Percentiles rank a stretch among this genome's conserved stretches.
These are phyloP conservation scores for Gracilariopsis chorda DNA, from an alignment of 23 red algal genomes.

Conservation along the genomic window DNA sequence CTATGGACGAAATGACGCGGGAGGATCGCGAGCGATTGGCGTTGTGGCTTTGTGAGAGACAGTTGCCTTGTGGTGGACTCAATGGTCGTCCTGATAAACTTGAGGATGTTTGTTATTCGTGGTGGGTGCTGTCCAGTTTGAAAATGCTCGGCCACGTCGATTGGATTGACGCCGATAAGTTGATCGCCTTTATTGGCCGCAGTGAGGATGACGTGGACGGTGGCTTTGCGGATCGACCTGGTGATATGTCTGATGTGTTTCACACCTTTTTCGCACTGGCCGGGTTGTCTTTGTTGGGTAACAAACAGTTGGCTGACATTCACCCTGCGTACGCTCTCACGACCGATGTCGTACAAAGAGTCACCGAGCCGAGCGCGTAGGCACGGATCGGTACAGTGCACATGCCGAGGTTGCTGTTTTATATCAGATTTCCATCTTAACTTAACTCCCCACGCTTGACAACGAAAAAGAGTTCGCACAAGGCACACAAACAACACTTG, in stretches of 20 bases:
- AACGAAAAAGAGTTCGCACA: no score
- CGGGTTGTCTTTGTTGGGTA: conserved; percentile 79
- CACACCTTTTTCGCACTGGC: conserved; percentile 98
- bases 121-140: conserved; percentile 95
- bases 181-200: conserved; percentile 71
- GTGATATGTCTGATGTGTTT: conserved; percentile 92
- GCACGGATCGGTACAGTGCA: no score
- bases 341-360: conserved; percentile 11
- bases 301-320: conserved; percentile 13
- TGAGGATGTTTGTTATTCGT: conserved; percentile 98
- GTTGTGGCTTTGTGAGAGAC: conserved; percentile 83
- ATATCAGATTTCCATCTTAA: no score
- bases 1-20: conserved; percentile 44
- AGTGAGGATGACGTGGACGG: conserved; percentile 79
- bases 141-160: conserved; percentile 68
- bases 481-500: no score
- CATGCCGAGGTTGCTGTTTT: no score
- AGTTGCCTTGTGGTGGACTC: conserved; percentile 88
- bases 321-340: conserved; percentile 58
- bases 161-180: conserved; percentile 71
- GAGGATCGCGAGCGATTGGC: conserved; percentile 40
- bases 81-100: conserved; percentile 98
- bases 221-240: conserved; percentile 92
- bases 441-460: no score
- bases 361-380: no score